Evolutionary conservation across 805 yeast genomes (phyloP).

Genomic region (Ogataea wickerhamii): DNA sequence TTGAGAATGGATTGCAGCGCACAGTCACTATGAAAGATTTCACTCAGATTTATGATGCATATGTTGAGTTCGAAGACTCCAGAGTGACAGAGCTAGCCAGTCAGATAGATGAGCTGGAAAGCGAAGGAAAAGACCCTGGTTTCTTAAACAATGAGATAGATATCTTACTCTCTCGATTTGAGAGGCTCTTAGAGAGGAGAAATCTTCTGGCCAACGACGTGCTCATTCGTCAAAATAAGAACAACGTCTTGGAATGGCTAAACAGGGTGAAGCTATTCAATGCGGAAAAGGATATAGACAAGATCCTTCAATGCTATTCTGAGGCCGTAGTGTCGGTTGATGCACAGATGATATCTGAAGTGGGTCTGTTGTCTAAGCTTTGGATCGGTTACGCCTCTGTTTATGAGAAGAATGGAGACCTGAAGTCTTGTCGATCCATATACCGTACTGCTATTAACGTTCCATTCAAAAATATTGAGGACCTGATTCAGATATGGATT

Average conservation of each 20-base stretch:
- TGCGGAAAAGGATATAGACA: slow-evolving; percentile 33
- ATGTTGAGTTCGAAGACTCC: slow-evolving; percentile 57
- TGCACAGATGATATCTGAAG: slow-evolving; percentile 47
- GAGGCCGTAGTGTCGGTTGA: slow-evolving; percentile 64
- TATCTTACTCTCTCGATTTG: slow-evolving; percentile 45
- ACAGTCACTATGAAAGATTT: slow-evolving; percentile 59
- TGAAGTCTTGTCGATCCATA: slow-evolving; percentile 57
- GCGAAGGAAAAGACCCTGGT: slow-evolving; percentile 15
- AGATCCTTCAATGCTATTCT: slow-evolving; percentile 55
- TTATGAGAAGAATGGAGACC: slow-evolving; percentile 55
- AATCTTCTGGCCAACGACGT: slow-evolving; percentile 63
- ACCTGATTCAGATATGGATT: slow-evolving; percentile 66
- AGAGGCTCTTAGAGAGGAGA: slow-evolving; percentile 53
- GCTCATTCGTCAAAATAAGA: slow-evolving; percentile 54
- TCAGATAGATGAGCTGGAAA: slow-evolving; percentile 16
- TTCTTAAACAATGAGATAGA: slow-evolving; percentile 36
- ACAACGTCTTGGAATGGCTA: slow-evolving; percentile 68
- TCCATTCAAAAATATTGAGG: slow-evolving; percentile 59
- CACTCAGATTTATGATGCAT: slow-evolving; percentile 58
- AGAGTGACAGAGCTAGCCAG: slow-evolving; percentile 34
- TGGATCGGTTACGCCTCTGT: slow-evolving; percentile 71
- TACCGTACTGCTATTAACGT: slow-evolving; percentile 65
- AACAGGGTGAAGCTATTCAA: slow-evolving; percentile 50
- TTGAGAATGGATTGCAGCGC: slow-evolving; percentile 44
- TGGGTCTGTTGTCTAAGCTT: slow-evolving; percentile 46